phyloP scores from a whole-genome alignment of 2,329 filamentous ascomycete species.

The Xylariaceae sp. region DNA sequence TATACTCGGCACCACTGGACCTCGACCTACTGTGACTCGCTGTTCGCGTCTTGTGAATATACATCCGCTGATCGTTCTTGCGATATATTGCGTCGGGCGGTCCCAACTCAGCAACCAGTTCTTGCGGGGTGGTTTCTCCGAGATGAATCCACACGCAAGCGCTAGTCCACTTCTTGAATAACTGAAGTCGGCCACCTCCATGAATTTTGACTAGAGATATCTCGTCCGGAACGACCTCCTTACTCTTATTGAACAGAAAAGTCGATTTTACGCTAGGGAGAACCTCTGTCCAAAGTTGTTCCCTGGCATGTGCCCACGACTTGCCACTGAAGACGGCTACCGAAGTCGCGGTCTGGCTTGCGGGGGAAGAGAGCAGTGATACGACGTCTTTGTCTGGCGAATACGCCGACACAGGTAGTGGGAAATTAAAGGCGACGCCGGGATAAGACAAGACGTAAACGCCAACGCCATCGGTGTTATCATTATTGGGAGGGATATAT shows the following conservation, averaged over 20 bases:
- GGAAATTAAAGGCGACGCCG: slow-evolving; percentile 88
- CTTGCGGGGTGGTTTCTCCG: slow-evolving; percentile 85
- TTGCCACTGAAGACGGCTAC: slow-evolving; percentile 89
- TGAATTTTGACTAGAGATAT: slow-evolving; percentile 74
- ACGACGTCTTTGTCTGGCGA: slow-evolving; percentile 76
- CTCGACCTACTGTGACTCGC: slow-evolving; percentile 46
- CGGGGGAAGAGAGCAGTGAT: slow-evolving; percentile 71
- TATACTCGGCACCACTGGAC: slow-evolving; percentile 40
- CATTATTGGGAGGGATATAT: slow-evolving; percentile 63
- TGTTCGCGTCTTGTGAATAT: slow-evolving; percentile 66
- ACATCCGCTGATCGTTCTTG: slow-evolving; percentile 82
- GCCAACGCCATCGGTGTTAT: slow-evolving; percentile 50
- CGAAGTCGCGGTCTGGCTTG: slow-evolving; percentile 68
- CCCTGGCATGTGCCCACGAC: slow-evolving; percentile 82
- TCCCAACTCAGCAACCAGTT: slow-evolving; percentile 82
- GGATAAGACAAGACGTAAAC: slow-evolving; percentile 92
- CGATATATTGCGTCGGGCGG: slow-evolving; percentile 91
- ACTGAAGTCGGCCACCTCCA: slow-evolving; percentile 71
- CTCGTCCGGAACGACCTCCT: slow-evolving; percentile 81
- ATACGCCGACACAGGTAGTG: slow-evolving; percentile 67
- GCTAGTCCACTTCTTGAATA: slow-evolving; percentile 65
- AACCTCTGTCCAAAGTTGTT: slow-evolving; percentile 67
- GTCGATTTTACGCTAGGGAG: slow-evolving; percentile 70
- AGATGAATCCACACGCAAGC: slow-evolving; percentile 66
- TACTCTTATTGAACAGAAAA: slow-evolving; percentile 61